phyloP scores from a whole-genome alignment of 2,329 filamentous ascomycete genomes.

The Fusarium burgessii region DNA sequence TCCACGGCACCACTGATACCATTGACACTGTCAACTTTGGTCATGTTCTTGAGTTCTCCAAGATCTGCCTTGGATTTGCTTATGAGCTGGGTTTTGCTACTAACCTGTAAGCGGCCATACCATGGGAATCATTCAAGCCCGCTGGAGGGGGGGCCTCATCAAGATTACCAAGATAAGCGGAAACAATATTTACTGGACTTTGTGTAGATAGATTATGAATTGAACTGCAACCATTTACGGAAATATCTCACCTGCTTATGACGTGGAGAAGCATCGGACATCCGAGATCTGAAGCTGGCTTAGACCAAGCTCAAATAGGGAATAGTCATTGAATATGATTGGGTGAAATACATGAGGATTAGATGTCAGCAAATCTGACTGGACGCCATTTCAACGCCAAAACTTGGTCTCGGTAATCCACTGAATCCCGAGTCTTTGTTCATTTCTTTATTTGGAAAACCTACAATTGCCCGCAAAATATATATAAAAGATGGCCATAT shows the following conservation, averaged over 20 bases:
- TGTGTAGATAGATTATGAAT: not conserved
- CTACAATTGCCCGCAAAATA: not conserved
- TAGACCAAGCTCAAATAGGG: not conserved
- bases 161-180: too few relatives aligned
- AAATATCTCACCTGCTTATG: rapidly evolving
- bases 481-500: not conserved
- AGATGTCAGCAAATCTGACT: not conserved
- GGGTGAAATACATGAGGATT: not conserved
- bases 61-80: conserved; percentile 60
- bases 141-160: too few relatives aligned
- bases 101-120: not conserved
- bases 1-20: conserved; percentile 79
- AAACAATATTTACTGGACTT: too few relatives aligned
- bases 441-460: not conserved
- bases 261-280: not conserved
- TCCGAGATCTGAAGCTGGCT: not conserved
- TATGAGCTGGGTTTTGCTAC: conserved; percentile 67
- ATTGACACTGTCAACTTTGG: conserved; percentile 76
- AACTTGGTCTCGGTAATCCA: not conserved
- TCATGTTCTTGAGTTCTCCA: conserved; percentile 74
- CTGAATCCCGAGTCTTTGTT: not conserved
- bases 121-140: too few relatives aligned
- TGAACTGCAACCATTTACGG: not conserved
- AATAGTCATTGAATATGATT: rapidly evolving
- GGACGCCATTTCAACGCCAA: not conserved